A percentile compares a stretch with the other conserved stretches of the same genome.
Conservation (phyloP, 179 eudicot species). For the Monotropa hypopitys region DNA sequence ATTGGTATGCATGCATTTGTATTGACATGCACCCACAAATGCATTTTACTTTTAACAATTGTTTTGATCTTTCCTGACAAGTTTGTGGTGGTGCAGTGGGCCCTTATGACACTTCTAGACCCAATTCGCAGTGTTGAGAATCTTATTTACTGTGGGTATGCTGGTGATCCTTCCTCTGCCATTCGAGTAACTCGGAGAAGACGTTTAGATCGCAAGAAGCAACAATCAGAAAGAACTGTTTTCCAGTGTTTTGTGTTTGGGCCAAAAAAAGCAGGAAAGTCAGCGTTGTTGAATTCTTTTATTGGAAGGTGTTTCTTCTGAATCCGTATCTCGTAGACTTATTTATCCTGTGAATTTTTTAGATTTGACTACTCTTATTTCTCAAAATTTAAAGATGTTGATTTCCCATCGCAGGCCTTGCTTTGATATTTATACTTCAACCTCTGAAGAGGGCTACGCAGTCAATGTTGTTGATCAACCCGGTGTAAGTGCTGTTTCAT, state of each 20-base stretch:
- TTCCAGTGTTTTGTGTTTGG: slow-evolving; percentile 94
- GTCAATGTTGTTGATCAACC: slow-evolving; percentile 60
- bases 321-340: not conserved
- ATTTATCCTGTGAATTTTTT: not conserved
- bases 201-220: slow-evolving; percentile 74
- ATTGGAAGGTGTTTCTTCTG: slow-evolving; percentile 50
- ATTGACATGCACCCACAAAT: not conserved
- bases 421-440: slow-evolving; percentile 40
- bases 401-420: slow-evolving; percentile 46
- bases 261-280: slow-evolving; percentile 74
- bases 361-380: not conserved
- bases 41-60: not conserved
- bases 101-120: slow-evolving; percentile 83
- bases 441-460: slow-evolving; percentile 49
- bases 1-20: not conserved
- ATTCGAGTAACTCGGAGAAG: slow-evolving; percentile 68
- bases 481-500: slow-evolving; percentile 38
- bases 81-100: slow-evolving; percentile 57
- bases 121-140: slow-evolving; percentile 77
- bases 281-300: slow-evolving; percentile 64
- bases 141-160: slow-evolving; percentile 70
- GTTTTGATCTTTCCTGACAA: not conserved
- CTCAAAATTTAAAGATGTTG: slow-evolving; percentile 5
- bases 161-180: slow-evolving; percentile 76
- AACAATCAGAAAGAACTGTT: slow-evolving; percentile 70